Conservation (phyloP, 225 moss, liverwort and hornwort genomes). For the Polytrichum formosum region DNA sequence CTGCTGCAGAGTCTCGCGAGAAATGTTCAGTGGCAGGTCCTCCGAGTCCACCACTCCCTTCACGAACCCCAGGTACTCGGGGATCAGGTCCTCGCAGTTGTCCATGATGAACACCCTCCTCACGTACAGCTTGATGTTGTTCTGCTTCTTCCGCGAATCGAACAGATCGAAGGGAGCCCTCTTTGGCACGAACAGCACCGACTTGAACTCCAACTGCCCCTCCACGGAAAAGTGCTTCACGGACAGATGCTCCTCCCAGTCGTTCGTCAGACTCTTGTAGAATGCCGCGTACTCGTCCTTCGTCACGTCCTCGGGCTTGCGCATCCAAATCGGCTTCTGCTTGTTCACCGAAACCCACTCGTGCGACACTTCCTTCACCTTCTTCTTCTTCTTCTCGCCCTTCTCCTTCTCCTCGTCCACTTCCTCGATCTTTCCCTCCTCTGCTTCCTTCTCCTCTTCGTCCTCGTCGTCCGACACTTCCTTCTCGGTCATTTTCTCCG, state of each 20-base stretch:
- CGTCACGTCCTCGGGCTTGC: slow-evolving; percentile 44
- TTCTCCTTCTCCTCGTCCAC: slow-evolving; percentile 42
- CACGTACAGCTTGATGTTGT: slow-evolving; percentile 60
- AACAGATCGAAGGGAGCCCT: slow-evolving; percentile 46
- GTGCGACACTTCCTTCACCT: slow-evolving; percentile 53
- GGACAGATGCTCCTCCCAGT: slow-evolving; percentile 44
- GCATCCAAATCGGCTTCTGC: slow-evolving; percentile 63
- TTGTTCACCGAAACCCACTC: slow-evolving; percentile 53
- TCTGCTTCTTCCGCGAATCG: slow-evolving; percentile 41
- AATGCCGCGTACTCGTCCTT: slow-evolving; percentile 31
- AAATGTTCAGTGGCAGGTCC: slow-evolving; percentile 52
- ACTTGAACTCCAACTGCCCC: slow-evolving; percentile 54
- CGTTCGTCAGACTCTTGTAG: slow-evolving; percentile 27
- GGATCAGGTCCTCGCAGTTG: slow-evolving; percentile 57
- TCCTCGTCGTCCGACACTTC: slow-evolving; percentile 61
- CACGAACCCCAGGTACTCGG: slow-evolving; percentile 50
- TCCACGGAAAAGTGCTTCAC: slow-evolving; percentile 61
- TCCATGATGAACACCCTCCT: slow-evolving; percentile 66
- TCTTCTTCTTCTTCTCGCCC: slow-evolving; percentile 37
- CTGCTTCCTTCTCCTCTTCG: slow-evolving; percentile 29
- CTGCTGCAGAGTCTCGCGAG: slow-evolving; percentile 53
- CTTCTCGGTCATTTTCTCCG: slow-evolving; percentile 54
- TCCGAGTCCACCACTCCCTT: slow-evolving; percentile 56
- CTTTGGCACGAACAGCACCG: slow-evolving; percentile 41
- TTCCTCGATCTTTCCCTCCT: slow-evolving; percentile 37